Conservation (phyloP, 768 basidiomycete species). For the Daedaleopsis sinensis region DNA sequence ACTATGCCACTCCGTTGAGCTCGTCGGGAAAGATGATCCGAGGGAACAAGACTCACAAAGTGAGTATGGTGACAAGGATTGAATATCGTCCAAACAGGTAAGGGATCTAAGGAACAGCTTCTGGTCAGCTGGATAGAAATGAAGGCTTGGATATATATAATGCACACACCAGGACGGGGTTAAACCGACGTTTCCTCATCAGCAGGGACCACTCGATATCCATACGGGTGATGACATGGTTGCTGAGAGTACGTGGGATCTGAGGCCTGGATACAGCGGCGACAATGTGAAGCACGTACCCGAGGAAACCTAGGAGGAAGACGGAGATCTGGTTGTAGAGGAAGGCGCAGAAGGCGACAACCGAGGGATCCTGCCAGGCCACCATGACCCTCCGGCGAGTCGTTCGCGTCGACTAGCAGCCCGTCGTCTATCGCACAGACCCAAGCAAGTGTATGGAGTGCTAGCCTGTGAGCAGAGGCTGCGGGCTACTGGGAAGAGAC, state of each 20-base stretch:
- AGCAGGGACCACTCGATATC: constrained; percentile 16
- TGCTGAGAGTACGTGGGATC: background rate
- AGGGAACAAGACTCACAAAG: constrained; percentile 1
- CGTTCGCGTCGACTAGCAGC: background rate
- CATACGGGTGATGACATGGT: constrained; percentile 4
- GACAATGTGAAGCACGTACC: constrained; percentile 6
- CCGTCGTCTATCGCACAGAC: background rate
- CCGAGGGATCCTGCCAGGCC: constrained; percentile 17
- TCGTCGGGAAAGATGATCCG: background rate
- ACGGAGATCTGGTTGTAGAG: constrained; percentile 14
- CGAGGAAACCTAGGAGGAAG: constrained; percentile 14
- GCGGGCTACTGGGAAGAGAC: too few relatives aligned
- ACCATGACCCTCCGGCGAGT: background rate
- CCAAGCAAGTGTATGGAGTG: too few relatives aligned
- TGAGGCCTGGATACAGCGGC: background rate
- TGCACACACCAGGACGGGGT: background rate
- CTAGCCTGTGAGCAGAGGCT: too few relatives aligned
- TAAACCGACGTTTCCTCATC: constrained; percentile 9
- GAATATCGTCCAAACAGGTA: constrained; percentile 17
- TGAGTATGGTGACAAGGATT: constrained; percentile 2
- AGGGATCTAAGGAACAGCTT: constrained; percentile 4
- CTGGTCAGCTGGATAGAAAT: background rate
- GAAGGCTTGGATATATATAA: background rate
- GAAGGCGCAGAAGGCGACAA: constrained; percentile 10
- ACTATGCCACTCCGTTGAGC: background rate